Base-by-base conservation (phyloP, 2,329 filamentous ascomycete genomes). In the Diaporthe eres region DNA sequence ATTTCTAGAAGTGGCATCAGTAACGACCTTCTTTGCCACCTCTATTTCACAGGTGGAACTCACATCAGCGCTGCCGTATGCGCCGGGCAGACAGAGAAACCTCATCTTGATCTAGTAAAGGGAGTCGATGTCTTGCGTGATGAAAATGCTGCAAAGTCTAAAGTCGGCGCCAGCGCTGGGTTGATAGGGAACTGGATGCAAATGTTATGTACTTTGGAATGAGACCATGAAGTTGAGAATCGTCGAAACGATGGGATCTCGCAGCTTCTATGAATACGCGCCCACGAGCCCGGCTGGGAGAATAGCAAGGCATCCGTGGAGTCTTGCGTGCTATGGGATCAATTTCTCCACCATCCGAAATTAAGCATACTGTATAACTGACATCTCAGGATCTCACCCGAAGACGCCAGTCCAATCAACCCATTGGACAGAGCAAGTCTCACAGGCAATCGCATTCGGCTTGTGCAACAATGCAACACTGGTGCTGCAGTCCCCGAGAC, bases 21-120 rank as follows among this genome's bases (percentile, higher is more conserved):
- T 19, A 72, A 42, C 47, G n/a, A 53, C 51, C 68, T 78, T 71
- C 75, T 44, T 34, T 75, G 2, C 8, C 53, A 13, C 8, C 53
- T 77, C 58, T 67, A 34, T 75, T 72, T 72, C 39, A 34, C 51
- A 58, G 17, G 17, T 13, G 25, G 31, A 74, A 82, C 87, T 83
- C 82, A 89, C 88, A 78, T 87, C 86, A 70, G 89, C 87, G 83
- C 88, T 91, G 72, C 90, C 89, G 80, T 88, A 91, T 31, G 90
- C 88, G 77, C 90, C 90, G 47, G 89, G 89, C 12, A 91, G 84
- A 80, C 90, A 91, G 44, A 91, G 82, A 71, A 91, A 88, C 79
- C 85, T 89, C 89, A 91, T 91, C 25, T 77, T 86, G 81, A 60
- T 55, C 37, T 31, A 42, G 12, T 42, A 10, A 19, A 28, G 37